These are phyloP conservation scores for Trichoderma asperelloides DNA, from an alignment of 495 filamentous ascomycete genomes.

Conservation along the genomic window DNA sequence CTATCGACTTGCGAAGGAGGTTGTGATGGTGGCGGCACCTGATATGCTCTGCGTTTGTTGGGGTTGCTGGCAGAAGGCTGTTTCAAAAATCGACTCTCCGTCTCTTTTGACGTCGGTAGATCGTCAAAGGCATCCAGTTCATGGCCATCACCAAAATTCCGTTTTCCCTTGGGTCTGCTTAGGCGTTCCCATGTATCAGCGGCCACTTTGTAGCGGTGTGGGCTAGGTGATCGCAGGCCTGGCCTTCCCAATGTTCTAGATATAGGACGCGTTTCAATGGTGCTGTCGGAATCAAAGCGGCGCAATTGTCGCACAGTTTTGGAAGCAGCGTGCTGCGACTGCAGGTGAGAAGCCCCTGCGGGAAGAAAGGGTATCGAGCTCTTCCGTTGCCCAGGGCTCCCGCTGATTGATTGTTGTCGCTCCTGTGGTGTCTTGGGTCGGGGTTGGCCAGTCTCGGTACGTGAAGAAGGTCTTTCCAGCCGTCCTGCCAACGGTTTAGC, in stretches of 20 bases:
- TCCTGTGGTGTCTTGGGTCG: constrained; percentile 71
- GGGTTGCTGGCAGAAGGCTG: constrained; percentile 64
- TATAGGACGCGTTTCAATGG: constrained; percentile 43
- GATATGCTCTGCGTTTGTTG: constrained; percentile 36
- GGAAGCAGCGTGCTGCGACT: constrained; percentile 69
- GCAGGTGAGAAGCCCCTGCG: constrained; percentile 59
- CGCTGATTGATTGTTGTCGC: constrained; percentile 35
- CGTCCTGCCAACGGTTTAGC: constrained; percentile 32
- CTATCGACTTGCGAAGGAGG: constrained; percentile 47
- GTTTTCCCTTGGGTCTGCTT: constrained; percentile 61
- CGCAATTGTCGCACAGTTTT: constrained; percentile 63
- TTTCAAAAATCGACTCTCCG: constrained; percentile 75
- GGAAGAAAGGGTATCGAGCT: constrained; percentile 70
- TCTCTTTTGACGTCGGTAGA: constrained; percentile 75
- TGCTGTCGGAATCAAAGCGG: constrained; percentile 62
- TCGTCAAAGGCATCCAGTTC: constrained; percentile 93
- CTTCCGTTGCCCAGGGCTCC: constrained; percentile 47
- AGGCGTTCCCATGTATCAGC: constrained; percentile 45
- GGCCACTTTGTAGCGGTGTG: constrained; percentile 31
- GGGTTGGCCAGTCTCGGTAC: constrained; percentile 27
- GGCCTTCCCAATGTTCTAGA: constrained; percentile 48
- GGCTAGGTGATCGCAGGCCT: constrained; percentile 48
- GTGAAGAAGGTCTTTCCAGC: constrained; percentile 45
- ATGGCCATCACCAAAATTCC: constrained; percentile 83
- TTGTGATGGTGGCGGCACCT: constrained; percentile 41